phyloP scores from a whole-genome alignment of 2,329 filamentous ascomycete species.

The Mollisia scopiformis region DNA sequence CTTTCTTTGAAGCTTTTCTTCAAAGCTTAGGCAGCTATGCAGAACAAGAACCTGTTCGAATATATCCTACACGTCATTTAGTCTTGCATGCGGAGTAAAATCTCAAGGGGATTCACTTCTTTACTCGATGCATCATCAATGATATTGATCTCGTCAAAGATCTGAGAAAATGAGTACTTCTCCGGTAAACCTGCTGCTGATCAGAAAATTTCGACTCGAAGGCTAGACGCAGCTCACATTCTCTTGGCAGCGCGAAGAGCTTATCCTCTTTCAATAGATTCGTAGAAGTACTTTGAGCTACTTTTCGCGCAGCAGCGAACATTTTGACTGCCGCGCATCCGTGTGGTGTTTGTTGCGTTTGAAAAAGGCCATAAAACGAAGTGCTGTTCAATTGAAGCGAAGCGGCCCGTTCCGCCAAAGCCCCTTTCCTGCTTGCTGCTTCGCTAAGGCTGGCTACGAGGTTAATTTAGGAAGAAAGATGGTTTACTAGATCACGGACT shows the following conservation, averaged over 20 bases:
- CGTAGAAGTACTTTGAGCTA: conserved; percentile 8
- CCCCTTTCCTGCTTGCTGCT: not conserved
- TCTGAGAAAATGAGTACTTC: conserved; percentile 23
- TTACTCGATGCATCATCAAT: not conserved
- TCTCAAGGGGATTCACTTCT: not conserved
- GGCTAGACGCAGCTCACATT: conserved; percentile 7
- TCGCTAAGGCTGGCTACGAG: not conserved
- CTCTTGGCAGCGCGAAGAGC: not conserved
- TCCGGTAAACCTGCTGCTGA: conserved; percentile 22
- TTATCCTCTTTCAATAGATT: not conserved
- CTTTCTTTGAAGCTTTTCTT: conserved; percentile 11
- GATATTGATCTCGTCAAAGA: conserved; percentile 11
- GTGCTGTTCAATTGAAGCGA: not conserved
- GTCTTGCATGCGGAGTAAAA: not conserved
- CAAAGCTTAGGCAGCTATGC: conserved; percentile 23
- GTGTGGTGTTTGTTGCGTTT: not conserved
- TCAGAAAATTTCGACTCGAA: conserved; percentile 6
- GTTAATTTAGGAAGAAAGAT: no score
- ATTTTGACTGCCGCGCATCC: conserved; percentile 7
- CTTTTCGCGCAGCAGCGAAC: conserved; percentile 19
- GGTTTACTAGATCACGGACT: no score
- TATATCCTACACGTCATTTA: conserved; percentile 17
- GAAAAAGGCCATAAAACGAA: not conserved
- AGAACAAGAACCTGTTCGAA: conserved; percentile 30
- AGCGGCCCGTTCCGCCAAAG: not conserved